Base-by-base conservation (phyloP, 495 filamentous ascomycete species). In the Acidiella bohemica region DNA sequence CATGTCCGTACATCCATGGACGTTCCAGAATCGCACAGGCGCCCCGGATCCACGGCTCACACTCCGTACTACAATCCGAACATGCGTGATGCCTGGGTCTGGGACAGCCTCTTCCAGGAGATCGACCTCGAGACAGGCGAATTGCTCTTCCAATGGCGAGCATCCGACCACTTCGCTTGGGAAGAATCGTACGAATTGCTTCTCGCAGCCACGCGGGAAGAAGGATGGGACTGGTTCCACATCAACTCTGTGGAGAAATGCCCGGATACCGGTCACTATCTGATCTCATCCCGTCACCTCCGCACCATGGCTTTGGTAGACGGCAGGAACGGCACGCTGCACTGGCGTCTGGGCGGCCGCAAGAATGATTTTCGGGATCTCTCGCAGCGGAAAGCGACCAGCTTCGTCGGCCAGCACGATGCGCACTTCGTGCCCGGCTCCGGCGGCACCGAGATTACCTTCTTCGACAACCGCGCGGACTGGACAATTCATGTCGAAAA, bases 71-170 rank as follows among this genome's bases (percentile, higher is more conserved):
- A n/a, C n/a, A n/a, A n/a, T n/a, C n/a, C n/a, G n/a, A n/a, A n/a
- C n/a, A n/a, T n/a, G n/a, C n/a, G 46, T 4, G 25, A 48, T n/a
- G 54, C 51, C 10, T 51, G 25, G 10, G 42, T 56, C 6, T 46
- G 44, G 46, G 53, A 58, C 17, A 50, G 39, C 8, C 5, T 58
- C 8, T 55, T 58, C 25, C 55, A 55, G 27, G 55, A 58, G 35
- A 30, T 58, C 6, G 41, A 55, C 37, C 36, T 58, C 11, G 42
- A 45, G 20, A 55, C 50, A 26, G 46, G 46, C 18, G 39, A 53
- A 10, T 22, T 56, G 27, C 14, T 64, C 14, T 67, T 64, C 43
- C 35, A 53, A 39, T 67, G 62, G 63, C 55, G 60, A 13, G 58
- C 58, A 12, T 59, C 55, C 1, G 54, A 65, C 3, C 60, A 64